Percentiles rank a stretch among this genome's conserved stretches.
These are phyloP conservation scores for Henningerozyma blattae DNA, from an alignment of 805 yeast genomes.

Conservation along the genomic window DNA sequence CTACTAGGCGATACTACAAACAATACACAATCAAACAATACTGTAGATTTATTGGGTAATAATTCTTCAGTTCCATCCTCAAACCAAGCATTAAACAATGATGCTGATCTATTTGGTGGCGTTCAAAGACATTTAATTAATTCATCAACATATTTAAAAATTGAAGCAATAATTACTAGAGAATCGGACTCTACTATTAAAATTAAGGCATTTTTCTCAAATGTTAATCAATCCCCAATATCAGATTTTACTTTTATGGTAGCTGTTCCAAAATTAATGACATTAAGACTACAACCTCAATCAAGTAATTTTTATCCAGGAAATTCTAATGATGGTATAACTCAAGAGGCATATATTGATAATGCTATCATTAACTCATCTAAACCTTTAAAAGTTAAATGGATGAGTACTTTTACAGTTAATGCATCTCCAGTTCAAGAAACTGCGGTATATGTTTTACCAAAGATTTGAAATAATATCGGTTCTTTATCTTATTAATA, in stretches of 20 bases:
- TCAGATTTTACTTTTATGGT: slow-evolving; percentile 44
- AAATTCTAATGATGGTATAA: slow-evolving; percentile 35
- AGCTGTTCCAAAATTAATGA: slow-evolving; percentile 59
- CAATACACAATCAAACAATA: not conserved
- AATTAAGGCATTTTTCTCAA: slow-evolving; percentile 42
- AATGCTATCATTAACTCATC: slow-evolving; percentile 23
- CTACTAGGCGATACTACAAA: slow-evolving; percentile 4
- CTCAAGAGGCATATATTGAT: slow-evolving; percentile 33
- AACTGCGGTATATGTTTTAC: slow-evolving; percentile 40
- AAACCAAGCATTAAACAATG: not conserved
- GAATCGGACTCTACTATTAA: slow-evolving; percentile 27
- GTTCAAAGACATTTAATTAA: slow-evolving; percentile 24
- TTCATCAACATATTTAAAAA: slow-evolving; percentile 35
- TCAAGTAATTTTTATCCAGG: slow-evolving; percentile 41
- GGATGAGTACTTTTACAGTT: slow-evolving; percentile 50
- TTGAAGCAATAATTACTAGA: slow-evolving; percentile 34
- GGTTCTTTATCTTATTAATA: no score
- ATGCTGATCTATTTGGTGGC: not conserved
- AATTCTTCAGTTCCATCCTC: slow-evolving; percentile 1
- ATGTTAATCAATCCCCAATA: slow-evolving; percentile 33
- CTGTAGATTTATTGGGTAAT: not conserved
- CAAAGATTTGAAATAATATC: slow-evolving; percentile 19
- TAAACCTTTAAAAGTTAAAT: slow-evolving; percentile 52
- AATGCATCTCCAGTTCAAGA: slow-evolving; percentile 41
- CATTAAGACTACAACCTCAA: slow-evolving; percentile 50